phyloP scores from a whole-genome alignment of 2,329 filamentous ascomycete genomes.

The Exserohilum rostratum region DNA sequence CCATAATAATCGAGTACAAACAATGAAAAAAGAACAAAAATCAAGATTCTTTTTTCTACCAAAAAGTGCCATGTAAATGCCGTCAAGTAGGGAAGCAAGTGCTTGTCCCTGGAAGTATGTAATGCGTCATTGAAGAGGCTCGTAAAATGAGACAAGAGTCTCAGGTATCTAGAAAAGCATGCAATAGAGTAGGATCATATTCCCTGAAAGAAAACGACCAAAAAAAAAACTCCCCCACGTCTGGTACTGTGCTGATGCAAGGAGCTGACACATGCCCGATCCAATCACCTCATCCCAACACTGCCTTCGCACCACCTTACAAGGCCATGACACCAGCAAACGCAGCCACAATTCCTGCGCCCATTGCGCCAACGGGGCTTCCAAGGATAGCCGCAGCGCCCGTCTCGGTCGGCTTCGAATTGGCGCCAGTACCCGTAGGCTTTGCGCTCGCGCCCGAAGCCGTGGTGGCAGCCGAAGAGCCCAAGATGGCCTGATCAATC shows the following conservation, averaged over 20 bases:
- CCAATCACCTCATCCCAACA: neutral
- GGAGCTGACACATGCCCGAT: neutral
- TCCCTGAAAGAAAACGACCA: neutral
- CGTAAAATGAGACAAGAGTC: neutral
- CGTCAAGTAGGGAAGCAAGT: neutral
- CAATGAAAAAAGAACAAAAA: neutral
- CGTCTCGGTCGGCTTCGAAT: constrained; percentile 3
- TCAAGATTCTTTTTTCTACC: neutral
- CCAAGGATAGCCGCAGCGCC: constrained; percentile 6
- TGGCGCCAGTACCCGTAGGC: constrained; percentile 2
- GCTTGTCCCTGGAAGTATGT: neutral
- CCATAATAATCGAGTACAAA: constrained; percentile 7
- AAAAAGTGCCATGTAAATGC: neutral
- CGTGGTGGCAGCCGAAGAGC: constrained; percentile 4
- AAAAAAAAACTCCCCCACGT: no score
- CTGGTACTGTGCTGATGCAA: neutral
- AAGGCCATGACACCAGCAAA: constrained; percentile 31
- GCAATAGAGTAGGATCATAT: neutral
- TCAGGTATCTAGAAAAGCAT: neutral
- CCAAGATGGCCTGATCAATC: constrained; percentile 20
- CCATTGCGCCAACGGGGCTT: constrained; percentile 17
- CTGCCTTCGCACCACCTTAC: constrained; percentile 6
- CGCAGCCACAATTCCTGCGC: constrained; percentile 26
- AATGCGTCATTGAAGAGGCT: neutral
- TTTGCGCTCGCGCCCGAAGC: neutral